A percentile compares a stretch with the other conserved stretches of the same genome.
These are phyloP conservation scores for Handroanthus guayacan DNA, from an alignment of 257 asterid species.

Conservation along the genomic window DNA sequence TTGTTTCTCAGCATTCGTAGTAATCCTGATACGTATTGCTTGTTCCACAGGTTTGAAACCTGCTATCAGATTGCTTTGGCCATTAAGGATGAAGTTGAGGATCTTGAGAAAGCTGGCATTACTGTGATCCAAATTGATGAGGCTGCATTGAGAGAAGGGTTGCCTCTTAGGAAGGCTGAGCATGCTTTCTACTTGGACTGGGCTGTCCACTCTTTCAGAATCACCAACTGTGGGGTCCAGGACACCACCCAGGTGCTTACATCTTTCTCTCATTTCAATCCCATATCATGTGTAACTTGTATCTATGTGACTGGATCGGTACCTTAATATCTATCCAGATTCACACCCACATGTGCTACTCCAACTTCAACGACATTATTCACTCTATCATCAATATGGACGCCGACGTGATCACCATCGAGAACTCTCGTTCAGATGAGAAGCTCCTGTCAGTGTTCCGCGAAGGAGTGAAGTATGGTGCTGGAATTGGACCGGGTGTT, in stretches of 20 bases:
- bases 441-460: conserved; percentile 85
- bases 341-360: conserved; percentile 93
- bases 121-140: conserved; percentile 78
- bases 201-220: conserved; percentile 89
- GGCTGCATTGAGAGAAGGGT: conserved; percentile 85
- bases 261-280: too few species aligned
- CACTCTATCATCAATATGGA: conserved; percentile 86
- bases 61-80: conserved; percentile 92
- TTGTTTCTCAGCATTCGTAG: neutral
- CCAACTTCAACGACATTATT: conserved; percentile 84
- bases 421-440: conserved; percentile 86
- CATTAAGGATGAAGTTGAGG: conserved; percentile 82
- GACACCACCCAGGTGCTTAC: conserved; percentile 73
- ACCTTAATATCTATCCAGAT: too few species aligned
- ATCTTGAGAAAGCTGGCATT: conserved; percentile 78
- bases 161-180: conserved; percentile 80
- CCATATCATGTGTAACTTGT: too few species aligned
- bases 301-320: too few species aligned
- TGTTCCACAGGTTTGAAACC: conserved; percentile 59
- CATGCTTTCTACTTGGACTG: conserved; percentile 84
- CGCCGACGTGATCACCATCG: conserved; percentile 83
- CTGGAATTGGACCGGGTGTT: conserved; percentile 89
- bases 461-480: conserved; percentile 81
- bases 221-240: conserved; percentile 66
- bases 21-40: conserved; percentile 12